Evolutionary conservation across 768 basidiomycete species (phyloP).

Genomic region (Termitomyces bulborhizus): DNA sequence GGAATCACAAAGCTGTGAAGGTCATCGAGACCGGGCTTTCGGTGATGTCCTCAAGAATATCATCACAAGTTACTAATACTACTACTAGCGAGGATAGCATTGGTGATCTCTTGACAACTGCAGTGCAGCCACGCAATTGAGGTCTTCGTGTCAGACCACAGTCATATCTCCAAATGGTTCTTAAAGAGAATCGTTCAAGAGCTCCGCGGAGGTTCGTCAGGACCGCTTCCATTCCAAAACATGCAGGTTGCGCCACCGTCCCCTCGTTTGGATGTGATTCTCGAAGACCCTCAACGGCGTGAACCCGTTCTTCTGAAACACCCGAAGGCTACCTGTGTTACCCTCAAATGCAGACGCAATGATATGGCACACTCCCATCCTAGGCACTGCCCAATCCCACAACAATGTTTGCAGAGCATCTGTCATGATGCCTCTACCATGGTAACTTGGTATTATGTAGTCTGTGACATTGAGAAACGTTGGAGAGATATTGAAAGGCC

Average conservation of each 20-base stretch:
- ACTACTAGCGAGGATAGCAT: background rate
- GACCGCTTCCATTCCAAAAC: conserved; percentile 27
- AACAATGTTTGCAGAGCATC: conserved; percentile 52
- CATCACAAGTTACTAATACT: no score
- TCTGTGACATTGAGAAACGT: conserved; percentile 30
- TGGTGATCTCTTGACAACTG: background rate
- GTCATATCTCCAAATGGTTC: no score
- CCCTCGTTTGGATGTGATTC: conserved; percentile 30
- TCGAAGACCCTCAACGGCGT: conserved; percentile 29
- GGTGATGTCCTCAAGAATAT: no score
- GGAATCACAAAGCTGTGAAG: background rate
- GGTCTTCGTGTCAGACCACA: background rate
- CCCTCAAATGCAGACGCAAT: conserved; percentile 37
- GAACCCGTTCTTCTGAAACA: conserved; percentile 68
- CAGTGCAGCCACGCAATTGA: background rate
- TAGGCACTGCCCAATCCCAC: conserved; percentile 54
- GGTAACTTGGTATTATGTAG: conserved; percentile 53
- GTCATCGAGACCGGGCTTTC: background rate
- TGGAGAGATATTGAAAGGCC: background rate
- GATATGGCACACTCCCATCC: conserved; percentile 51
- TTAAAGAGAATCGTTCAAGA: background rate
- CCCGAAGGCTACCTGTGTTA: conserved; percentile 55
- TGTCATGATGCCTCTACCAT: conserved; percentile 69
- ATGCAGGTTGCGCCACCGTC: conserved; percentile 28
- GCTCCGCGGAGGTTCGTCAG: background rate